These are phyloP conservation scores for Leccinum griseonigrum DNA, from an alignment of 1,284 basidiomycete genomes.

Conservation along the genomic window DNA sequence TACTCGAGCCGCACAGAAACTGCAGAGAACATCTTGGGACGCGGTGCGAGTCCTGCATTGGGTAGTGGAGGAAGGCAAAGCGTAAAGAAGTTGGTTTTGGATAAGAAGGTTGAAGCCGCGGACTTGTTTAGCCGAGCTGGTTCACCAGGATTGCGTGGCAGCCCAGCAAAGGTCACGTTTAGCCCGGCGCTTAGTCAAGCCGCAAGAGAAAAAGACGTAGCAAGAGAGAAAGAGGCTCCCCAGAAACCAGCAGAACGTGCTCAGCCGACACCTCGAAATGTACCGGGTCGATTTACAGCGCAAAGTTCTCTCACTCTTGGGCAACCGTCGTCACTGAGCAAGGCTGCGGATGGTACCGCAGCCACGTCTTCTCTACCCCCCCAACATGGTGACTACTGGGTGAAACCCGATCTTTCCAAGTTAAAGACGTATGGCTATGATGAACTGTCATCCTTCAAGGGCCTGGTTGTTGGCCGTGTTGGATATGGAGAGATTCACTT, in stretches of 20 bases:
- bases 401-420: conserved; percentile 71
- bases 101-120: conserved; percentile 74
- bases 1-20: conserved; percentile 48
- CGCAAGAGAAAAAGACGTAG: conserved; percentile 67
- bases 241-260: conserved; percentile 27
- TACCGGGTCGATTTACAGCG: conserved; percentile 50
- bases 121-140: conserved; percentile 63
- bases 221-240: conserved; percentile 59
- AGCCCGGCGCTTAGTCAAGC: conserved; percentile 72
- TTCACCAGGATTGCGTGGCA: conserved; percentile 39
- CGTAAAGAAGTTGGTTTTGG: conserved; percentile 93
- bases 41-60: conserved; percentile 68
- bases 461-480: conserved; percentile 85
- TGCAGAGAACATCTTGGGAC: conserved; percentile 53
- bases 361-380: conserved; percentile 37
- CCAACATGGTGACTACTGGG: conserved; percentile 88
- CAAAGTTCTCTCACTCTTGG: conserved; percentile 36
- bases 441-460: conserved; percentile 66
- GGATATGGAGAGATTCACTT: conserved; percentile 93
- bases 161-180: conserved; percentile 59
- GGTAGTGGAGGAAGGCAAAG: conserved; percentile 74
- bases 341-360: conserved; percentile 29
- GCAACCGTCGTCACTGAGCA: conserved; percentile 18
- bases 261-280: conserved; percentile 43
- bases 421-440: conserved; percentile 71